Percentiles rank a stretch among this genome's conserved stretches.
phyloP scores from a whole-genome alignment of 495 filamentous ascomycete species.

The Mycothermus thermophilus region DNA sequence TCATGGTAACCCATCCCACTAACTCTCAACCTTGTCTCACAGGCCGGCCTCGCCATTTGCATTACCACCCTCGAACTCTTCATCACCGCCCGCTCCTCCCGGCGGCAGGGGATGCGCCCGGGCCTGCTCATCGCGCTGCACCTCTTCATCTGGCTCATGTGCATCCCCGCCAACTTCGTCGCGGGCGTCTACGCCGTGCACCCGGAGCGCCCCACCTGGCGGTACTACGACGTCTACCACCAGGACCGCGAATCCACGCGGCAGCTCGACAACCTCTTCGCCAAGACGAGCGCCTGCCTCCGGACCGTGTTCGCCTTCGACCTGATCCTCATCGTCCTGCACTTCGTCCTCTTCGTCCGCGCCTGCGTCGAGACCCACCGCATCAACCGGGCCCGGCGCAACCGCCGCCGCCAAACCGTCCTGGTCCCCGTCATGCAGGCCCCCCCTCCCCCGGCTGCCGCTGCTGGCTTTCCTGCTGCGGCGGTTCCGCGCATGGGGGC shows the following conservation, averaged over 20 bases:
- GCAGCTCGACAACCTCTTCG: too few species aligned
- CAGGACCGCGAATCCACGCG: too few species aligned
- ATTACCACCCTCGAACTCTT: conserved; percentile 26
- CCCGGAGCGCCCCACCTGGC: too few species aligned
- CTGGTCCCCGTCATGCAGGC: conserved; percentile 1
- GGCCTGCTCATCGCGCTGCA: conserved; percentile 25
- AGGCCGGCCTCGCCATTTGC: conserved; percentile 22
- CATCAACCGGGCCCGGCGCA: conserved; percentile 10
- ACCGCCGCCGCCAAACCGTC: conserved; percentile 6
- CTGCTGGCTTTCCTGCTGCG: too few species aligned
- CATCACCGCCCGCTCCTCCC: conserved; percentile 11
- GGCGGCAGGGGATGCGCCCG: conserved; percentile 22
- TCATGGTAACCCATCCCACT: not conserved
- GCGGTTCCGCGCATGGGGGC: too few species aligned
- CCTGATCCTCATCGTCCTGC: conserved; percentile 8
- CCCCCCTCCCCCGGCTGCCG: not conserved
- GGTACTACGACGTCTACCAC: too few species aligned
- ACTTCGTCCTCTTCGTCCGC: conserved; percentile 32
- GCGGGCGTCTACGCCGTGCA: not conserved
- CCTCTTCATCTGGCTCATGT: conserved; percentile 19
- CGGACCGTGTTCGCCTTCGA: conserved; percentile 17
- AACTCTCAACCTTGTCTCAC: not conserved
- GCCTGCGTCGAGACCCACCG: conserved; percentile 30
- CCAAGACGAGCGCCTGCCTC: too few species aligned
- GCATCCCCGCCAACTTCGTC: conserved; percentile 7